Evolutionary conservation across 1,284 basidiomycete genomes (phyloP), one percentile per base, ranked within the genome.

Genomic region (Cryptococcus deneoformans): DNA sequence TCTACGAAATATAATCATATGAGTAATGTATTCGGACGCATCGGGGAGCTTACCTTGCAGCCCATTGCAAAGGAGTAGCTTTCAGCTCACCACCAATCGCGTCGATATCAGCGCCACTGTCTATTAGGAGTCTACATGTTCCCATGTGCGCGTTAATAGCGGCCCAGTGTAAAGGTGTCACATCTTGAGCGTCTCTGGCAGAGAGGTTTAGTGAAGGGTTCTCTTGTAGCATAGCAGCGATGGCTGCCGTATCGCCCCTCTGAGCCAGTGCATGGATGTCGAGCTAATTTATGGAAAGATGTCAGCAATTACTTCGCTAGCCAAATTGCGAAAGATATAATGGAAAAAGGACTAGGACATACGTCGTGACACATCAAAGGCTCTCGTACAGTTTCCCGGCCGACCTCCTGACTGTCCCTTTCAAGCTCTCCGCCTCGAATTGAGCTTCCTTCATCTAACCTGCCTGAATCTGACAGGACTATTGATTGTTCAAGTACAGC

Each of bases 61-160:
- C 94, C 96, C 96, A 99, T 76, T 98, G 95, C 80, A 99, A 82
- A 0, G 96, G 93, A 1, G 93, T 96, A 1, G 94, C 95, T n/a
- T 88, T 82, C 37, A 99, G 84, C 71, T 98, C 95, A 5, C 96
- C 96, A 16, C 96, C 96, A 8, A 90, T 80, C 5, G 92, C 90
- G 67, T 99, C 94, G 12, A 98, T 87, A 52, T 96, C 89, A 0
- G 96, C 95, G n/a, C 93, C 95, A 65, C 90, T 86, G 62, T 95
- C 90, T 34, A 99, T 80, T 9, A 99, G 81, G 67, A 87, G 89
- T 34, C 71, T 55, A 50, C 74, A 75, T 6, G 70, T 71, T 2
- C 59, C 67, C 24, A 76, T 69, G 56, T 79, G 77, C n/a, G 75
- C 76, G 58, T 78, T 77, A 62, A 78, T 78, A 35, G 94, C 88